Percentiles rank a stretch among this genome's conserved stretches.
These are phyloP conservation scores for Alternaria sp. DNA, from an alignment of 2,329 filamentous ascomycete species.

Conservation along the genomic window DNA sequence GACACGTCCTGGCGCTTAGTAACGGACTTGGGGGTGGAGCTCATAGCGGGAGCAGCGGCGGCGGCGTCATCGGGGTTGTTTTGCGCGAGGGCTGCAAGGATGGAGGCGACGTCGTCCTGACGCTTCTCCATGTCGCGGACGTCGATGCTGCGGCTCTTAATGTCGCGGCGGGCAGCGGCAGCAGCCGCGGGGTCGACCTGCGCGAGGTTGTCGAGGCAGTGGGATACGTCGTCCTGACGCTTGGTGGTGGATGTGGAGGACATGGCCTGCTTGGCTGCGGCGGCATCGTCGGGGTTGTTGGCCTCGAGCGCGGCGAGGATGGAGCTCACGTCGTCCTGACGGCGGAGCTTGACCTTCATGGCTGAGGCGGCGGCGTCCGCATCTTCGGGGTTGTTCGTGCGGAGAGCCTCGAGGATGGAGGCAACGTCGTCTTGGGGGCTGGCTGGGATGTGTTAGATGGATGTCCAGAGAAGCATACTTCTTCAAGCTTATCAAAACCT, in stretches of 20 bases:
- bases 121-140: conserved; percentile 11
- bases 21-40: neutral
- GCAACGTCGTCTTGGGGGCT: conserved; percentile 31
- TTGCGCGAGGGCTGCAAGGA: conserved; percentile 25
- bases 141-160: neutral
- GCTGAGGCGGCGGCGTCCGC: conserved; percentile 31
- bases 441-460: conserved; percentile 11
- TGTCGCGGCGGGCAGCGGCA: neutral
- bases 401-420: conserved; percentile 36
- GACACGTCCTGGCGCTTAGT: neutral
- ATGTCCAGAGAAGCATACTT: neutral
- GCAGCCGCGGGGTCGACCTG: neutral
- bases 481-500: neutral
- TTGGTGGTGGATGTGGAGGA: conserved; percentile 3
- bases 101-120: conserved; percentile 11
- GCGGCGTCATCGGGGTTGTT: conserved; percentile 31
- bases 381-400: conserved; percentile 36
- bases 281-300: conserved; percentile 35
- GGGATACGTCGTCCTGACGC: conserved; percentile 7
- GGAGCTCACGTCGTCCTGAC: conserved; percentile 25
- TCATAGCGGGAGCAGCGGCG: neutral
- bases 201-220: neutral
- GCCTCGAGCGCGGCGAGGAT: conserved; percentile 30
- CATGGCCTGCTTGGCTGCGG: conserved; percentile 21
- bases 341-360: conserved; percentile 35